Evolutionary conservation across 495 filamentous ascomycete species (phyloP), one percentile per base, ranked within the genome.

Genomic region (Daldinia decipiens): DNA sequence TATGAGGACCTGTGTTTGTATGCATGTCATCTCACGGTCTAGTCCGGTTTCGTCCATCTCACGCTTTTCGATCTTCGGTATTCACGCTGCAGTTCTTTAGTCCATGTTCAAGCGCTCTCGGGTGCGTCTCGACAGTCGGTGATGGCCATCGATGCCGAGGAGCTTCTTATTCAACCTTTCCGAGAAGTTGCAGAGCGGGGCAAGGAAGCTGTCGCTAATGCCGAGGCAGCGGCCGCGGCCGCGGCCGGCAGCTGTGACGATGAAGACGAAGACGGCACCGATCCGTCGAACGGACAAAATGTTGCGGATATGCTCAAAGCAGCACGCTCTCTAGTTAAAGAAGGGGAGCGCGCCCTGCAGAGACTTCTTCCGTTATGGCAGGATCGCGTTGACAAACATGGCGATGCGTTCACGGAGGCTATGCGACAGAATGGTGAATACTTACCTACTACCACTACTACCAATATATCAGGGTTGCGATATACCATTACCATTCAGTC

Each of bases 161-260:
- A 79, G 27, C 77, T 79, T 21, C 52, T 82, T 38, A 77, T 82
- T 61, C 76, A 73, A 39, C 80, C 80, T 26, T 79, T 82, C 45
- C 68, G 67, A 54, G 80, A 79, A 38, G 79, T 80, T 1, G 74
- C 78, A 4, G 74, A 74, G 15, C 70, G 72, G n/a, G 80, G 72
- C 21, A 76, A 73, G 24, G 68, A 71, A 12, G 80, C 79, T 21
- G 39, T 78, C 34, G 65, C 65, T n/a, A 82, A 79, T 64, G 75
- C 76, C 27, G 68, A 71, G 51, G 68, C 74, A 4, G 61, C 45
- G 24, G 75, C 76, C 27, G 68, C 70, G 51, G 68, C 74, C 3
- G 61, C 45, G 24, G 64, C 38, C 24, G 57, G 57, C 31, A 38
- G 65, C 26, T 64, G 62, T 29, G 45, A 43, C 4, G 73, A 70